Evolutionary conservation across 1,284 basidiomycete genomes (phyloP), one percentile per base, ranked within the genome.

Genomic region (Ceratobasidium sp.): DNA sequence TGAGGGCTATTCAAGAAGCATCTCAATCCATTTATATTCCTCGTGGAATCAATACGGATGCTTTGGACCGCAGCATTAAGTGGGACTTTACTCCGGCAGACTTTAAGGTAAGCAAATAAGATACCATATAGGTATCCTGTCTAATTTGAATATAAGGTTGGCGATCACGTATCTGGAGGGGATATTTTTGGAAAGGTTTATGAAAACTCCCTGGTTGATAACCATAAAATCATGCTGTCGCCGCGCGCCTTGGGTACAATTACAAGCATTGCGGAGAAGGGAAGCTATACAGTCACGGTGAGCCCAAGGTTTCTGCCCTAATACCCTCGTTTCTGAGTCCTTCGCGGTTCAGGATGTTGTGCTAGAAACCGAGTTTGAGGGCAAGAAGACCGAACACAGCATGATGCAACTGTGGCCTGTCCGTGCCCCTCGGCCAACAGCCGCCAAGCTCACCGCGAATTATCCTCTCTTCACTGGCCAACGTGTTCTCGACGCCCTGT

Each of bases 371-470:
- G 98, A 99, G 80, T 99, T 99, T 81, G 90, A 99, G 77, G 98
- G 97, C 77, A 95, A 96, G 85, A 93, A 87, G 73, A 94, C 95
- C 21, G 87, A 96, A 79, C 96, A 98, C 82, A 92, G 93, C 13
- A 91, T 99, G 90, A 94, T 97, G 91, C 97, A 99, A 81, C 85
- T 96, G 46, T 99, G 98, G 98, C 98, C 98, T 76, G 98, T 99
- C 75, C 95, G 98, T 81, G 98, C 97, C 26, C 96, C 98, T 70
- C 90, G 98, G 76, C 98, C 98, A 21, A 93, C 96, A 49, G 86
- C 94, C 46, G 93, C 98, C 84, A 99, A 99, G 84, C 88, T 95
- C 78, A 96, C 92, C 6, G 96, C 97, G 72, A 89, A 98, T 80
- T 90, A 91, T 82, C 98, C 98, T 41, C 86, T 99, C 26, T 85